These are phyloP conservation scores for Micractinium sp. DNA, from an alignment of 139 green algal genomes.

Conservation along the genomic window DNA sequence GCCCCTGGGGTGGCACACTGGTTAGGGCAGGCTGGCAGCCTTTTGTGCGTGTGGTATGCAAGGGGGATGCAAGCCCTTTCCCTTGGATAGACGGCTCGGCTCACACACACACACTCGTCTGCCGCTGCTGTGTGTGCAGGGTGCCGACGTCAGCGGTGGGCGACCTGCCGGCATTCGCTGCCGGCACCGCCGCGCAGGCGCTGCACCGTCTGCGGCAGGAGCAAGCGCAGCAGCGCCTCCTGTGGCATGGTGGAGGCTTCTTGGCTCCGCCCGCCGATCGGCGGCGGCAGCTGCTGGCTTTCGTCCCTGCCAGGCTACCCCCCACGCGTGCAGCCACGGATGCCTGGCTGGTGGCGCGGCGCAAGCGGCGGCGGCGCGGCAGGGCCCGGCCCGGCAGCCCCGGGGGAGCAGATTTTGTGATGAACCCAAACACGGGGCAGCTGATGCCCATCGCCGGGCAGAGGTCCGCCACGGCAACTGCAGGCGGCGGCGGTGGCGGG, in stretches of 20 bases:
- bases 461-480: not conserved
- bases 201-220: not conserved
- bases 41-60: too few relatives aligned
- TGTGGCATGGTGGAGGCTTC: not conserved
- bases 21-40: not conserved
- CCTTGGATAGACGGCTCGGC: too few relatives aligned
- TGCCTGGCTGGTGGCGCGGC: slow-evolving; percentile 52
- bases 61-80: not conserved
- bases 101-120: not conserved
- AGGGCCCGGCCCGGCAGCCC: not conserved
- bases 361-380: not conserved
- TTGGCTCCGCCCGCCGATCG: not conserved
- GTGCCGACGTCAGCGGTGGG: slow-evolving; percentile 41
- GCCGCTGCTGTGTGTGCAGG: not conserved
- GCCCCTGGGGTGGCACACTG: not conserved
- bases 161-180: slow-evolving; percentile 41
- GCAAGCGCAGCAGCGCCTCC: not conserved
- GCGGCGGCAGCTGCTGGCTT: slow-evolving; percentile 29
- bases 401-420: slow-evolving; percentile 36
- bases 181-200: not conserved
- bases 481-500: not conserved
- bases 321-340: slow-evolving; percentile 44
- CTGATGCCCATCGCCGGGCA: slow-evolving; percentile 43
- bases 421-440: slow-evolving; percentile 86
- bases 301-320: slow-evolving; percentile 36